phyloP scores from a whole-genome alignment of 257 asterid species.

The Solanum medicagineum region DNA sequence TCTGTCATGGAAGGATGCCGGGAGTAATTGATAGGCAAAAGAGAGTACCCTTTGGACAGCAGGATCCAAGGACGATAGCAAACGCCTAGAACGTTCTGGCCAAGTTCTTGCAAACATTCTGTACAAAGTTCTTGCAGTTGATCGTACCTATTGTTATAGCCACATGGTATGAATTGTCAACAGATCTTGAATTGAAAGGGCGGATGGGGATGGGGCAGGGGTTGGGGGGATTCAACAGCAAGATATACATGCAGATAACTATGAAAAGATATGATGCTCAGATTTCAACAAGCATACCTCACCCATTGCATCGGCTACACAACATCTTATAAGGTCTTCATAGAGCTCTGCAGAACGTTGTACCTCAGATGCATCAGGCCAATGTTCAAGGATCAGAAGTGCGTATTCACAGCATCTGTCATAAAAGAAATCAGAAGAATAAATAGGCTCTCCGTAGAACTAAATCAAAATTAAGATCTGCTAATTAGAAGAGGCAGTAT shows the following conservation, averaged over 20 bases:
- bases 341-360: constrained; percentile 88
- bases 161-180: not conserved
- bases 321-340: constrained; percentile 86
- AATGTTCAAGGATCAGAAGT: constrained; percentile 80
- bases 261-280: not conserved
- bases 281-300: constrained; percentile 40
- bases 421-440: not conserved
- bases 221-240: not conserved
- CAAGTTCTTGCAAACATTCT: constrained; percentile 96
- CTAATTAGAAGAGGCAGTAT: not conserved
- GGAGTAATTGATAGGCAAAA: not conserved
- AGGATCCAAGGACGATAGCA: constrained; percentile 77
- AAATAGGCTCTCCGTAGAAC: not conserved
- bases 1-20: not conserved
- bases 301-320: constrained; percentile 98
- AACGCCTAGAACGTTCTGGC: constrained; percentile 98
- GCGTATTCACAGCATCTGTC: constrained; percentile 96
- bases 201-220: too few relatives aligned
- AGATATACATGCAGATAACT: not conserved
- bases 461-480: not conserved
- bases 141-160: constrained; percentile 54
- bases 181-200: not conserved
- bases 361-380: constrained; percentile 99
- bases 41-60: constrained; percentile 84
- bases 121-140: constrained; percentile 91